phyloP scores from a whole-genome alignment of 345 rosid species.

The Eucalyptus paniculata region DNA sequence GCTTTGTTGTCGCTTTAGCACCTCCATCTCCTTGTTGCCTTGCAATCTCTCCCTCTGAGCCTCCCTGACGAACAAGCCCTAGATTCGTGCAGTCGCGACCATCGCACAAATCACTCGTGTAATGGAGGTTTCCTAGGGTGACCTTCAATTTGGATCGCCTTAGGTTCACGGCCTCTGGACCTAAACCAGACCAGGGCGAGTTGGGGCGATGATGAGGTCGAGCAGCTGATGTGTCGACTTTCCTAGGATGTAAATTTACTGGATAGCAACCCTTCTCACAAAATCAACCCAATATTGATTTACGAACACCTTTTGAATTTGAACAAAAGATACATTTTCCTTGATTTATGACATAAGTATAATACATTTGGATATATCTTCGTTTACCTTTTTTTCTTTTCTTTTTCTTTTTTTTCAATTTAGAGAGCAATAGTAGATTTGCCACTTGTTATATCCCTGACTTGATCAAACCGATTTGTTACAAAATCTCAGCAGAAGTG shows the following conservation, averaged over 20 bases:
- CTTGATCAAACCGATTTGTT: not conserved
- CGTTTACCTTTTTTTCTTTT: not conserved
- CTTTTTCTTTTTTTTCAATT: not conserved
- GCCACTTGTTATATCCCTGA: not conserved
- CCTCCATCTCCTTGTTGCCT: not conserved
- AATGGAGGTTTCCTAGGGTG: not conserved
- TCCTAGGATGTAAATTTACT: not conserved
- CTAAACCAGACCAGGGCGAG: not conserved
- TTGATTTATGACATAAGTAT: not conserved
- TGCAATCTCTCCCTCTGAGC: not conserved
- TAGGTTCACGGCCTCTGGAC: not conserved
- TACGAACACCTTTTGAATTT: not conserved
- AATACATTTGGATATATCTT: not conserved
- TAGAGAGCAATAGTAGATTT: not conserved
- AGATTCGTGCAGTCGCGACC: not conserved
- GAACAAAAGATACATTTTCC: not conserved
- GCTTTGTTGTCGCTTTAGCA: not conserved
- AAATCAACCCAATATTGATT: not conserved
- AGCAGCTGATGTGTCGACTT: not conserved
- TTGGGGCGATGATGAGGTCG: not conserved
- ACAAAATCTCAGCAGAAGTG: not conserved
- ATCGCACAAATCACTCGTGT: not conserved
- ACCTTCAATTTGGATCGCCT: not conserved
- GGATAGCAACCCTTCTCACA: not conserved
- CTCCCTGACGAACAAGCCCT: not conserved